phyloP scores from a whole-genome alignment of 495 filamentous ascomycete species.

The Penicillium roqueforti region DNA sequence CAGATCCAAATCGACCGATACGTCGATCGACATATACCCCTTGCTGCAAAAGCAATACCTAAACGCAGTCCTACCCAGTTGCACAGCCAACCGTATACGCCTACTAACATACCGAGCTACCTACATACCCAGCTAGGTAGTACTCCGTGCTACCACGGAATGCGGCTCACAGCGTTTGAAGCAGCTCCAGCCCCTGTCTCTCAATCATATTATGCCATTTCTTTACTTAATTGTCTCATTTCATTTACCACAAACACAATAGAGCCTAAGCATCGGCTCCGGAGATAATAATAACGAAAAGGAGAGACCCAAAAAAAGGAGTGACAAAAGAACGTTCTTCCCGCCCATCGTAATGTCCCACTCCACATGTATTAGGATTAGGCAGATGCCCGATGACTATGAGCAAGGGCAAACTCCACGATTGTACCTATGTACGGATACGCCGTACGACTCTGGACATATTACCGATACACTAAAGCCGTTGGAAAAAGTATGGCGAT shows the following conservation, averaged over 20 bases:
- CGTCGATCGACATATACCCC: not conserved
- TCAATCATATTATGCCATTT: not conserved
- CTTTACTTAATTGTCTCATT: slow-evolving; percentile 3
- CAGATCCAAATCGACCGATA: not conserved
- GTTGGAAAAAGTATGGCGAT: not conserved
- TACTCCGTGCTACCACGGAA: no score
- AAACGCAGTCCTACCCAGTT: slow-evolving; percentile 1
- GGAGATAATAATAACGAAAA: not conserved
- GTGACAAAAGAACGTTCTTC: not conserved
- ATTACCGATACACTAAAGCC: not conserved
- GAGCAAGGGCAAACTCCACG: not conserved
- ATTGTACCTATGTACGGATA: not conserved
- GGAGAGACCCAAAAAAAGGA: not conserved
- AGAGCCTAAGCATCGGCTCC: no score
- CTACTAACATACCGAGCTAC: not conserved
- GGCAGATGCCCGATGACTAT: not conserved
- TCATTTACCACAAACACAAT: not conserved
- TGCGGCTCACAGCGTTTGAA: not conserved
- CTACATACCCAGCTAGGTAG: no score
- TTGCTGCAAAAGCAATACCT: not conserved
- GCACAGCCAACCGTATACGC: not conserved
- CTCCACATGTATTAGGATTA: not conserved
- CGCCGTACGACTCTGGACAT: not conserved
- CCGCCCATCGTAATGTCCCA: not conserved
- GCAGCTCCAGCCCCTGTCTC: not conserved